Base-by-base conservation (phyloP, 73 alveolate genomes). In the Paramecium pentaurelia region DNA sequence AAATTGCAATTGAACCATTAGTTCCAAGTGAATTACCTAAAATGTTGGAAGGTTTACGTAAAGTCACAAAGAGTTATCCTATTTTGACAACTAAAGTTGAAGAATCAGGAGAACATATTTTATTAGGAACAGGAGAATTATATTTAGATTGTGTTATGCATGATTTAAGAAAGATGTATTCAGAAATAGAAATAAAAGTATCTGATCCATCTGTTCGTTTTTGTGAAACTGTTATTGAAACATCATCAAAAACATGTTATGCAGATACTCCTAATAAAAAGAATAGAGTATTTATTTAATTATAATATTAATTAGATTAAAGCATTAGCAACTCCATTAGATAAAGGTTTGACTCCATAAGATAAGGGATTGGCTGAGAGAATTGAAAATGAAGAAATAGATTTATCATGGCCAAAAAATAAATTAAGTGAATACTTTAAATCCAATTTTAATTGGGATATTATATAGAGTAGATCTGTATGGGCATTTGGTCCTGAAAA, bases 21-120 rank as follows among this genome's bases (percentile, higher is more conserved):
- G 98, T 97, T 90, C 99, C 99, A 32, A 94, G 99, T 9, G 99
- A 99, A 88, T 97, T 98, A 77, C 99, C 99, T n/a, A 98, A 98
- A 95, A 98, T 99, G 99, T 97, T 97, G 6, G 99, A 99, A 70
- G 99, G 99, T 5, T 95, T 99, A 47, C 93, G 99, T 38, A 95
- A 96, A 75, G 94, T 97, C 4, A 94, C 96, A 91, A 99, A 98
- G 92, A 95, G 99, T 77, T 99, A 97, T 60, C 99, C 99, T 22
- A 44, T 88, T 34, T 36, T 91, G 6, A 86, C 86, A 12, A 71
- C 90, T 10, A 96, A 97, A 92, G 99, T 99, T 20, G 99, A 99
- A 91, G 99, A 99, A 95, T 95, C 99, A 70, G 99, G 99, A 11
- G 99, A 99, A 96, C 99, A 99, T 85, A 95, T 98, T 38, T 86